phyloP scores from a whole-genome alignment of 2,329 filamentous ascomycete species.

The Aspergillus felis region DNA sequence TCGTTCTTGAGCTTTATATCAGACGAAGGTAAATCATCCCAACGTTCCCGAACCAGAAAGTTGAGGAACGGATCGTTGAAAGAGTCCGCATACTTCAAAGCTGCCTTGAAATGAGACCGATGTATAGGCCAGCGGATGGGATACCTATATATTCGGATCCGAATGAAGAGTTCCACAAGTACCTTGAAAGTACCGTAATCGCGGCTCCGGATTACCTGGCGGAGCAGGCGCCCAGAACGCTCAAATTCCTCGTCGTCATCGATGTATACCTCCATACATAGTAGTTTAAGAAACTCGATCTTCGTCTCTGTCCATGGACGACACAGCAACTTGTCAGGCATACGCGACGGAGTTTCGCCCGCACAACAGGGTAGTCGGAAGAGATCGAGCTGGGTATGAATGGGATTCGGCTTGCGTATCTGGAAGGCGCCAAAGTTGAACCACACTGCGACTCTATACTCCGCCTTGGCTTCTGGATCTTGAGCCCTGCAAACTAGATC shows the following conservation, averaged over 20 bases:
- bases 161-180: constrained; percentile 29
- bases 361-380: constrained; percentile 34
- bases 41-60: constrained; percentile 29
- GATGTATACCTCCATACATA: constrained; percentile 35
- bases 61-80: constrained; percentile 33
- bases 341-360: constrained; percentile 23
- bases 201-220: constrained; percentile 33
- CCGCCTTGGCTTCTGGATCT: constrained; percentile 5
- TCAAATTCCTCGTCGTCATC: constrained; percentile 28
- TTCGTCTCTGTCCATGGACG: constrained; percentile 38
- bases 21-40: constrained; percentile 26
- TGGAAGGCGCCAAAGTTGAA: constrained; percentile 36
- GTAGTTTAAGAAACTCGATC: constrained; percentile 36
- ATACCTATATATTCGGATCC: constrained; percentile 29
- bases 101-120: constrained; percentile 28
- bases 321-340: constrained; percentile 38
- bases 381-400: constrained; percentile 29
- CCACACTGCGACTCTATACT: constrained; percentile 34
- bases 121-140: constrained; percentile 31
- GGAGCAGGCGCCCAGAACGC: constrained; percentile 30
- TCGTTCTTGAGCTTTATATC: constrained; percentile 20
- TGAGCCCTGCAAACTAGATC: constrained; percentile 27
- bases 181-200: constrained; percentile 30
- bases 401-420: constrained; percentile 23
- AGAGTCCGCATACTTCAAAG: constrained; percentile 25